Conservation (phyloP, 2,329 filamentous ascomycete genomes). For the Tolypocladium tundrense region DNA sequence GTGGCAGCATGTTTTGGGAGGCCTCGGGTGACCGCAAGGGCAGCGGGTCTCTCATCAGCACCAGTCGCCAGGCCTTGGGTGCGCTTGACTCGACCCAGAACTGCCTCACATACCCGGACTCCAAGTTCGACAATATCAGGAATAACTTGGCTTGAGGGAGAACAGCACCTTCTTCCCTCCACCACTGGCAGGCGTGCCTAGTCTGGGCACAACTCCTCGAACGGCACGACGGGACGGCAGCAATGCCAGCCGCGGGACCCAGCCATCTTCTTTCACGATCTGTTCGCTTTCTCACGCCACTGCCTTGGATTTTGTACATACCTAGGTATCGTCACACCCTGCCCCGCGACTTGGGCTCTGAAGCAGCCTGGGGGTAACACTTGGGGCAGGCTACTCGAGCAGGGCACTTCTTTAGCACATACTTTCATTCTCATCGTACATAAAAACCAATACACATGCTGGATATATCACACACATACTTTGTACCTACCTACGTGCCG, state of each 20-base stretch:
- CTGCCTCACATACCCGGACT: slow-evolving; percentile 39
- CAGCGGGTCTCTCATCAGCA: slow-evolving; percentile 48
- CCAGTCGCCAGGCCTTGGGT: slow-evolving; percentile 29
- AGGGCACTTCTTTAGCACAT: not conserved
- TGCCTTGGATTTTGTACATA: not conserved
- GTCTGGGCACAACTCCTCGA: not conserved
- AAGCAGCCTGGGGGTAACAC: not conserved
- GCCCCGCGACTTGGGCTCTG: not conserved
- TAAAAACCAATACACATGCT: not conserved
- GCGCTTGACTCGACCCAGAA: slow-evolving; percentile 37
- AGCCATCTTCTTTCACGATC: not conserved
- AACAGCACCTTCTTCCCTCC: not conserved
- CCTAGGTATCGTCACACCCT: not conserved
- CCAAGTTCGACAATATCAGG: slow-evolving; percentile 44
- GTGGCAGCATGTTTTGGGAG: slow-evolving; percentile 83
- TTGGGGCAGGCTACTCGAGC: not conserved
- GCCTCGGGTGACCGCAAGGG: slow-evolving; percentile 56
- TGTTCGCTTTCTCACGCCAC: not conserved
- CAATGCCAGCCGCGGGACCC: not conserved
- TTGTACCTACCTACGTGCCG: not conserved
- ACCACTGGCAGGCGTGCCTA: not conserved
- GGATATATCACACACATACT: not conserved
- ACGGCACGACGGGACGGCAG: not conserved
- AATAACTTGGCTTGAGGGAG: slow-evolving; percentile 12
- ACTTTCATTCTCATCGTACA: not conserved